A percentile compares a stretch with the other conserved stretches of the same genome.
phyloP scores from a whole-genome alignment of 2,329 filamentous ascomycete genomes.

The Microsporum ferrugineum region DNA sequence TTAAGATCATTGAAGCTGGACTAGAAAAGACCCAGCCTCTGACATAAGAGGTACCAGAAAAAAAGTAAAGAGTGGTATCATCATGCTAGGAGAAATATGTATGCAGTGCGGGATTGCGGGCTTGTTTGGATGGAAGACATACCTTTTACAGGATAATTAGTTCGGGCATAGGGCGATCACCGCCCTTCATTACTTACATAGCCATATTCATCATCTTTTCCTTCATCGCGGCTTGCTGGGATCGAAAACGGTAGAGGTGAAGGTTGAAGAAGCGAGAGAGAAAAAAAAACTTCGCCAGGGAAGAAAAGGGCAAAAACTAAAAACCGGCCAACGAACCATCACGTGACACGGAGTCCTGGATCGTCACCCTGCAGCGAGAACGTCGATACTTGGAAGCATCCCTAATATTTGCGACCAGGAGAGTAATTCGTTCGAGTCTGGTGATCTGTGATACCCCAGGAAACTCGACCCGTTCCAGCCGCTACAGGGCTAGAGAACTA shows the following conservation, averaged over 20 bases:
- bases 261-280: background rate
- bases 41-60: conserved; percentile 96
- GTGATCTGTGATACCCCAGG: background rate
- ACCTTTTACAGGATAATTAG: background rate
- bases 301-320: background rate
- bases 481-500: background rate
- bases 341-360: background rate
- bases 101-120: background rate
- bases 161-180: background rate
- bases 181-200: no score
- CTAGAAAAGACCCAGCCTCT: conserved; percentile 35
- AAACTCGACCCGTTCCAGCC: background rate
- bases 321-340: background rate
- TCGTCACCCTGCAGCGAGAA: background rate
- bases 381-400: background rate
- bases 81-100: conserved; percentile 39
- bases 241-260: background rate
- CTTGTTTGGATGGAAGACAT: background rate
- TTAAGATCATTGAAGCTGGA: conserved; percentile 58
- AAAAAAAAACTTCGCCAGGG: background rate
- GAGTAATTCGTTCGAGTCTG: background rate
- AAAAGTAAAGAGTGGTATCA: conserved; percentile 53
- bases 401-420: background rate
- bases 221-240: background rate
- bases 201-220: background rate